Evolutionary conservation across 176 grass and related monocot genomes (phyloP).

Genomic region (Eragrostis curvula): DNA sequence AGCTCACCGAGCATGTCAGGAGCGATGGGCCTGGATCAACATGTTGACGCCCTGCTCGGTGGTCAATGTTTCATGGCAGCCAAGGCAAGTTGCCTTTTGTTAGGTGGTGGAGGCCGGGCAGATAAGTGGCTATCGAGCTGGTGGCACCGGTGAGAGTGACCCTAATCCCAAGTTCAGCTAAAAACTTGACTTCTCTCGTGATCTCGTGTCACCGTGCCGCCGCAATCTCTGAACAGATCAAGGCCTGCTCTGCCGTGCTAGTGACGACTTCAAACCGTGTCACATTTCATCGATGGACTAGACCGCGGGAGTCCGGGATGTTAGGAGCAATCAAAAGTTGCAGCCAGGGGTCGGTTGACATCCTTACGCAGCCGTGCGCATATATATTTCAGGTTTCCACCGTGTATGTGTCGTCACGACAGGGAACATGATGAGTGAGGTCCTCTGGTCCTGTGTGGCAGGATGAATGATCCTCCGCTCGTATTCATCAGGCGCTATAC

Average conservation of each 20-base stretch:
- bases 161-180: too few species aligned
- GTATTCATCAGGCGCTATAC: neutral
- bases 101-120: neutral
- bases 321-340: neutral
- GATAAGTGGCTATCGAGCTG: slow-evolving; percentile 7
- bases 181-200: neutral
- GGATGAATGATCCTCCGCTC: neutral
- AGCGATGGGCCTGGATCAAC: slow-evolving; percentile 19
- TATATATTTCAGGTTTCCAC: neutral
- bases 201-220: neutral
- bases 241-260: neutral
- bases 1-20: slow-evolving; percentile 28
- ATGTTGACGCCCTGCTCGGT: neutral
- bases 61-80: neutral
- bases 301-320: neutral
- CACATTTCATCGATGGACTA: neutral
- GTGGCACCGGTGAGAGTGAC: neutral
- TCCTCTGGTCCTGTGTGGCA: neutral
- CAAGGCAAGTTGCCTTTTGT: neutral
- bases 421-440: too few species aligned
- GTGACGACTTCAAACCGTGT: slow-evolving; percentile 12
- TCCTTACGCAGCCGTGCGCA: neutral
- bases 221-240: slow-evolving; percentile 23
- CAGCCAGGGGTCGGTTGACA: neutral
- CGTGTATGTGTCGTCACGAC: neutral